Percentiles rank a stretch among this genome's conserved stretches.
Conservation (phyloP, 2,329 filamentous ascomycete genomes). For the Blastomyces percursus region DNA sequence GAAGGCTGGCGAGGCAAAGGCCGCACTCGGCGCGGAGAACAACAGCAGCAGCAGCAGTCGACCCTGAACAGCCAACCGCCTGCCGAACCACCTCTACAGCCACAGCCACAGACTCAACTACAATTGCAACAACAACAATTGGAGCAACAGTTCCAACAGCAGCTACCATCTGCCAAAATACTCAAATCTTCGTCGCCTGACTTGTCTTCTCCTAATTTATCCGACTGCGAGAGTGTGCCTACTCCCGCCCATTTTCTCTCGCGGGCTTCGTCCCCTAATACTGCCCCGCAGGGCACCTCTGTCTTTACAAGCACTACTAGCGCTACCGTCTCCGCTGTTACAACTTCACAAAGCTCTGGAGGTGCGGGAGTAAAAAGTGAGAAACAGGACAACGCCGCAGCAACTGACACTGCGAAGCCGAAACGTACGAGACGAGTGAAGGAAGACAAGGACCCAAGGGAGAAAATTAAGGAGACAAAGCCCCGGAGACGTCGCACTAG, state of each 20-base stretch:
- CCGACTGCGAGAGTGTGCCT: conserved; percentile 11
- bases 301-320: background rate
- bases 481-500: conserved; percentile 11
- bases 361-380: background rate
- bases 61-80: background rate
- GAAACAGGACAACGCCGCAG: conserved; percentile 19
- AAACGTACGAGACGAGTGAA: conserved; percentile 32
- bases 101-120: background rate
- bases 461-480: conserved; percentile 10
- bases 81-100: background rate
- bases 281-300: background rate
- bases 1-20: conserved; percentile 1
- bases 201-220: conserved; percentile 5
- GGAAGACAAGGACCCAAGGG: conserved; percentile 21
- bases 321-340: background rate
- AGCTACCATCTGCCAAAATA: background rate
- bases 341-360: background rate
- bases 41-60: background rate
- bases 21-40: background rate
- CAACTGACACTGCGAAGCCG: conserved; percentile 16
- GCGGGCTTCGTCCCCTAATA: background rate
- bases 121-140: background rate
- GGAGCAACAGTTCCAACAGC: background rate
- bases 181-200: background rate
- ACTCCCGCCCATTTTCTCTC: conserved; percentile 9